A percentile compares a stretch with the other conserved stretches of the same genome.
Conservation (phyloP, 78 protist species). For the Dictyostelium citrinum region DNA sequence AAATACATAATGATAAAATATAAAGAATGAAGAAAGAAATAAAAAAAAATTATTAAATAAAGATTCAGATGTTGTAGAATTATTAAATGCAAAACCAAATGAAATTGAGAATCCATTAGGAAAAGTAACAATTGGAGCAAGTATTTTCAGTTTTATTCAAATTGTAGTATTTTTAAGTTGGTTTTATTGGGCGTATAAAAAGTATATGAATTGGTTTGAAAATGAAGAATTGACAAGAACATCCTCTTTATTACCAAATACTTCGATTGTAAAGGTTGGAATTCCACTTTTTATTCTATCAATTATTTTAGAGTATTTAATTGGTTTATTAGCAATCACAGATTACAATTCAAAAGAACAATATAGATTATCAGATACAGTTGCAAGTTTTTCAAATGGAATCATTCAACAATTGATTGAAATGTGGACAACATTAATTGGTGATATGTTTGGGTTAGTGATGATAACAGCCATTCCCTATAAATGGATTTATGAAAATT, state of each 20-base stretch:
- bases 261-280: not conserved
- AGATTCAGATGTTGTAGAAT: not conserved
- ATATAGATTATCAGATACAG: not conserved
- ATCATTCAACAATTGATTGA: slow-evolving; percentile 1
- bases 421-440: not conserved
- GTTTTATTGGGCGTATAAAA: slow-evolving; percentile 3
- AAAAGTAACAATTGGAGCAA: not conserved
- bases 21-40: not conserved
- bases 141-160: not conserved
- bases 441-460: not conserved
- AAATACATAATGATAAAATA: not conserved
- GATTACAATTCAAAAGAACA: not conserved
- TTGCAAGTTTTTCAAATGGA: not conserved
- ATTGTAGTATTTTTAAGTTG: not conserved
- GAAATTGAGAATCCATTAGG: not conserved
- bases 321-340: not conserved
- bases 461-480: slow-evolving; percentile 1
- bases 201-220: not conserved
- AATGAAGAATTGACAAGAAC: not conserved
- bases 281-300: not conserved
- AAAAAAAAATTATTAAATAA: not conserved
- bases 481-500: slow-evolving; percentile 3
- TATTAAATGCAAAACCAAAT: not conserved
- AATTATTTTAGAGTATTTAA: not conserved
- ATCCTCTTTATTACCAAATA: not conserved